Evolutionary conservation across 225 moss, liverwort and hornwort genomes (phyloP).

Genomic region (Thuidium tamariscinum): DNA sequence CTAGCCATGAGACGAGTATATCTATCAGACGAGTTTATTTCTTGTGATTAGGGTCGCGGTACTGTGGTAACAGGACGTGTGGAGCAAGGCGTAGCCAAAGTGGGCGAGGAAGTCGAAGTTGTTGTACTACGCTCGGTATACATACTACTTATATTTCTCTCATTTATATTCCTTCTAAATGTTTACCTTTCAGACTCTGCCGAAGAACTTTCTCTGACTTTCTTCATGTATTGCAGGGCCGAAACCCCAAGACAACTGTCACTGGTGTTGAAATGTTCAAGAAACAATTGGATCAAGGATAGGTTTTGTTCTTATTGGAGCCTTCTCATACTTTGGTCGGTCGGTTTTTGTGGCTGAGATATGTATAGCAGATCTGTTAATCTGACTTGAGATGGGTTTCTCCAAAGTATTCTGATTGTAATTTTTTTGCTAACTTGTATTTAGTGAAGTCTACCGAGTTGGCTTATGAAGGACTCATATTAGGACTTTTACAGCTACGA

Average conservation of each 20-base stretch:
- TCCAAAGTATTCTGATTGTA: background rate
- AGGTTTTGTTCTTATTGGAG: conserved; percentile 17
- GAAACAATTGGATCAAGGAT: conserved; percentile 85
- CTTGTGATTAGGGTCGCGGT: conserved; percentile 57
- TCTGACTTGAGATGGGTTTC: background rate
- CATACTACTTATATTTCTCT: background rate
- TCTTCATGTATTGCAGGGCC: conserved; percentile 24
- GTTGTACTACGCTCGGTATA: conserved; percentile 56
- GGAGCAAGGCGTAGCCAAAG: conserved; percentile 75
- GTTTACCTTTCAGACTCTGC: background rate
- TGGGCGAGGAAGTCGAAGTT: conserved; percentile 81
- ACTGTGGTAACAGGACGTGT: conserved; percentile 92
- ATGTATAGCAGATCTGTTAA: background rate
- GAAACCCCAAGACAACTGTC: conserved; percentile 65
- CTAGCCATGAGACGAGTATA: background rate
- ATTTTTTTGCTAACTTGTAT: background rate
- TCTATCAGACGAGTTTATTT: background rate
- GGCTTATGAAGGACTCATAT: background rate
- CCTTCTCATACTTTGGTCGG: background rate
- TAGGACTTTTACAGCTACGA: background rate
- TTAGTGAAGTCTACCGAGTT: background rate
- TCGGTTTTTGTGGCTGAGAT: background rate
- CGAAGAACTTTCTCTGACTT: background rate
- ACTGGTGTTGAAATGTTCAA: conserved; percentile 99
- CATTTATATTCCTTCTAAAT: background rate